Conservation (phyloP, 1,139 yeast species). For the Suhomyces anneliseae region DNA sequence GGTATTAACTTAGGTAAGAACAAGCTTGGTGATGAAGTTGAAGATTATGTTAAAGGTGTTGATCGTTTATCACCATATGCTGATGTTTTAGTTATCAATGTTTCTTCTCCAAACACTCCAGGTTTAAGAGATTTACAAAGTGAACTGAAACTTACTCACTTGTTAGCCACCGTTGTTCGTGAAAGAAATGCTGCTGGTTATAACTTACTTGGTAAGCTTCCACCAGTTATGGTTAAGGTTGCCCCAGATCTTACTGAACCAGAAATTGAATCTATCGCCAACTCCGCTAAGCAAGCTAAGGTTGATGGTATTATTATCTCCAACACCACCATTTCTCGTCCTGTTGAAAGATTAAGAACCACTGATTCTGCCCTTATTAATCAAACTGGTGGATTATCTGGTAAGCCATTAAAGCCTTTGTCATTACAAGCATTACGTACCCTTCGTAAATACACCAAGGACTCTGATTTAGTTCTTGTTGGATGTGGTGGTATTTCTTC, state of each 20-base stretch:
- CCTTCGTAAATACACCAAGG: slow-evolving; percentile 75
- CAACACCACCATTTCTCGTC: slow-evolving; percentile 87
- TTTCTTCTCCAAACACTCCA: slow-evolving; percentile 96
- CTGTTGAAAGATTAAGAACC: slow-evolving; percentile 51
- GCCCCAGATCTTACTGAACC: slow-evolving; percentile 89
- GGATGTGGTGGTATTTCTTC: slow-evolving; percentile 93
- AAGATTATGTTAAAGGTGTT: slow-evolving; percentile 85
- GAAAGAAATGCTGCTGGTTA: slow-evolving; percentile 52
- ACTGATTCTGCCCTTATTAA: slow-evolving; percentile 38
- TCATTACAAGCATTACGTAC: slow-evolving; percentile 68
- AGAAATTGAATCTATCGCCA: slow-evolving; percentile 82
- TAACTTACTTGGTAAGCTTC: slow-evolving; percentile 46
- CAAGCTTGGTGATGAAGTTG: slow-evolving; percentile 84
- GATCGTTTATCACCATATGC: slow-evolving; percentile 78
- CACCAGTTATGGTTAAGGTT: slow-evolving; percentile 84
- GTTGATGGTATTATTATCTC: slow-evolving; percentile 92
- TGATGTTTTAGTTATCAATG: slow-evolving; percentile 85
- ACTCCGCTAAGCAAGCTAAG: slow-evolving; percentile 70
- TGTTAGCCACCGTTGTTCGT: slow-evolving; percentile 63
- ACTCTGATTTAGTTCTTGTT: slow-evolving; percentile 66
- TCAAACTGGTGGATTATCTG: slow-evolving; percentile 88
- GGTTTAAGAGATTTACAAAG: slow-evolving; percentile 86
- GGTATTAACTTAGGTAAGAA: slow-evolving; percentile 91
- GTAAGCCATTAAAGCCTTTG: slow-evolving; percentile 84
- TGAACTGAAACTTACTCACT: slow-evolving; percentile 66